Percentiles rank a stretch among this genome's conserved stretches.
Conservation (phyloP, 2,329 filamentous ascomycete genomes). For the Huntiella omanensis region DNA sequence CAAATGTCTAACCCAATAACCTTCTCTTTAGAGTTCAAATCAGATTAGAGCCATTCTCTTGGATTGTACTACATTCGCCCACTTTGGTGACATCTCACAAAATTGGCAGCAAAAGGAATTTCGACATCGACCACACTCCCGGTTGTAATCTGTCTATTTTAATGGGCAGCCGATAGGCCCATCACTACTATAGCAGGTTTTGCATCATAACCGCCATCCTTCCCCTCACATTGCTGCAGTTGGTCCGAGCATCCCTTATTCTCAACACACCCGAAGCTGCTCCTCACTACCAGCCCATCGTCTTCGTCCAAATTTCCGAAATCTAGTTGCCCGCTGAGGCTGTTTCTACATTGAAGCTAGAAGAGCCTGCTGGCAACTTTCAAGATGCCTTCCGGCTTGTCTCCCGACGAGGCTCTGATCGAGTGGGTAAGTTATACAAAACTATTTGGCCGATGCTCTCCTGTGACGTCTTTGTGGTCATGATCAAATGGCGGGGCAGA, state of each 20-base stretch:
- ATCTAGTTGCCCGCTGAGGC: constrained; percentile 2
- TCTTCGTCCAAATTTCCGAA: background rate
- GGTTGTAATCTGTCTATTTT: no score
- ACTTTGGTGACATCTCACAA: no score
- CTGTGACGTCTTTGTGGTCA: background rate
- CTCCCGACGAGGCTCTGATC: constrained; percentile 10
- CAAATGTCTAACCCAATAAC: no score
- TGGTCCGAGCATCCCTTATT: background rate
- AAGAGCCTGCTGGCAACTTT: constrained; percentile 2
- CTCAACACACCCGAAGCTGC: background rate
- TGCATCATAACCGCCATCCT: background rate
- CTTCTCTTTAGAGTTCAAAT: no score
- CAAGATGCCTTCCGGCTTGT: constrained; percentile 7
- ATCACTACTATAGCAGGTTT: background rate
- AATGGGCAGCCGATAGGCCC: no score
- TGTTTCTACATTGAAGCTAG: constrained; percentile 3
- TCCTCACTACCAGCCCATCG: background rate
- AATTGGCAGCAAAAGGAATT: no score
- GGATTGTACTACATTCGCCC: no score
- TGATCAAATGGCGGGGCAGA: background rate
- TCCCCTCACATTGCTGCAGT: background rate
- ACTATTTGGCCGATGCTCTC: background rate
- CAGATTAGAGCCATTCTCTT: no score
- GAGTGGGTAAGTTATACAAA: constrained; percentile 9
- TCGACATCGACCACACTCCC: no score